Conservation (phyloP, 805 yeast genomes). For the Huiozyma naganishii region DNA sequence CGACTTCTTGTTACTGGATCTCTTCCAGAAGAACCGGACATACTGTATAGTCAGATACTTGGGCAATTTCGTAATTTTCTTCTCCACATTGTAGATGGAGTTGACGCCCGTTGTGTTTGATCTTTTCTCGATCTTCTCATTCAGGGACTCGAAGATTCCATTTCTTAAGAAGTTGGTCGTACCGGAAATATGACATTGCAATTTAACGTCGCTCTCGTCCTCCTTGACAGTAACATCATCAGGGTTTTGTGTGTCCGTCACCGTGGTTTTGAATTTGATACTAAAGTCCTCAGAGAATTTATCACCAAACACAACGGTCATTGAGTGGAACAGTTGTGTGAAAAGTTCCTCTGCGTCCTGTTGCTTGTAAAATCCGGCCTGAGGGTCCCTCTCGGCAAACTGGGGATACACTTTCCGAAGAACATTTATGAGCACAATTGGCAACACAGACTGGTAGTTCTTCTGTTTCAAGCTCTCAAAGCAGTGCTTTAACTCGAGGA, state of each 20-base stretch:
- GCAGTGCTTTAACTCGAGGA: conserved; percentile 39
- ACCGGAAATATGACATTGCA: conserved; percentile 81
- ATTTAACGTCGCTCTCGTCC: conserved; percentile 51
- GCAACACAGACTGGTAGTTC: conserved; percentile 44
- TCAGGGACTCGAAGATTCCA: conserved; percentile 66
- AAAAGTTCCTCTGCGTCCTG: conserved; percentile 98
- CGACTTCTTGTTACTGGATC: conserved; percentile 81
- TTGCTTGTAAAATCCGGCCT: conserved; percentile 69
- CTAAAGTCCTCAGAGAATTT: conserved; percentile 47
- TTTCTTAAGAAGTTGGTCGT: conserved; percentile 80
- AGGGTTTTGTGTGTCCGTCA: conserved; percentile 49
- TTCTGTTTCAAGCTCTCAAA: conserved; percentile 33
- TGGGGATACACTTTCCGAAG: conserved; percentile 72
- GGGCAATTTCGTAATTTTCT: conserved; percentile 66
- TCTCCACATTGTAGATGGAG: conserved; percentile 54
- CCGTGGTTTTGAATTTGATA: conserved; percentile 50
- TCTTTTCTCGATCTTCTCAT: conserved; percentile 68
- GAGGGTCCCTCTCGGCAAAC: conserved; percentile 66
- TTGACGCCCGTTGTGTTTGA: conserved; percentile 59
- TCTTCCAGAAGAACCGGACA: conserved; percentile 92
- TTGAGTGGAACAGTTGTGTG: conserved; percentile 56
- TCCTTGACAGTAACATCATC: conserved; percentile 39
- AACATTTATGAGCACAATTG: conserved; percentile 52
- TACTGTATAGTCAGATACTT: conserved; percentile 81
- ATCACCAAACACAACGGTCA: conserved; percentile 38